phyloP scores from a whole-genome alignment of 2,329 filamentous ascomycete genomes.

The Rachicladosporium sp. region DNA sequence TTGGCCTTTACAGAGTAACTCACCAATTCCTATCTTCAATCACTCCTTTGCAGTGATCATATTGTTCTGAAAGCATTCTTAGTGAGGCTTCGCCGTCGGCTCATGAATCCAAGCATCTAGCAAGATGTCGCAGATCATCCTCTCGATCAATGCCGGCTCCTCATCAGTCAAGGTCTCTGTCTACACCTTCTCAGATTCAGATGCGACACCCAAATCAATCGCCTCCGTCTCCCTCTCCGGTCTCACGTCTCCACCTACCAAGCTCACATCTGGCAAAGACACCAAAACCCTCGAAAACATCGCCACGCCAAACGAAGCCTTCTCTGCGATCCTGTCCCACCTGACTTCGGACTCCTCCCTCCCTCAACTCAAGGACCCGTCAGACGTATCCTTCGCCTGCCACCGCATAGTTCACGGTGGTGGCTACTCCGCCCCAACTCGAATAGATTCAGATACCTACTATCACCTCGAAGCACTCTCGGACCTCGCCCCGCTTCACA shows the following conservation, averaged over 20 bases:
- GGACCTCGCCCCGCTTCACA: conserved; percentile 78
- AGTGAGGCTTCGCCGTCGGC: too few species aligned
- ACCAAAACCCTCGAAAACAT: conserved; percentile 43
- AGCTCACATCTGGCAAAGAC: conserved; percentile 47
- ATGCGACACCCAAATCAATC: conserved; percentile 27
- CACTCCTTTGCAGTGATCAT: too few species aligned
- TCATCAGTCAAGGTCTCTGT: conserved; percentile 82
- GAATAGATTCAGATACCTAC: conserved; percentile 62
- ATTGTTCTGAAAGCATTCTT: too few species aligned
- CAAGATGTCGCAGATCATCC: conserved; percentile 51
- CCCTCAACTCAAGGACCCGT: conserved; percentile 46
- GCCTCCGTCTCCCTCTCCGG: conserved; percentile 64
- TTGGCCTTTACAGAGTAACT: too few species aligned
- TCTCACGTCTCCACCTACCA: conserved; percentile 64
- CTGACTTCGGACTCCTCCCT: conserved; percentile 55
- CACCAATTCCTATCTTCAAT: too few species aligned
- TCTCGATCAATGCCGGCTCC: conserved; percentile 81
- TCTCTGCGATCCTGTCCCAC: conserved; percentile 57
- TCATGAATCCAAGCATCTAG: too few species aligned
- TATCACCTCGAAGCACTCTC: conserved; percentile 62
- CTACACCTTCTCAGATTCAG: conserved; percentile 39
- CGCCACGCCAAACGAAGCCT: conserved; percentile 57
- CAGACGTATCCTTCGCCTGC: conserved; percentile 63
- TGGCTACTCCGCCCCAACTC: conserved; percentile 53
- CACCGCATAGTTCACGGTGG: conserved; percentile 85